phyloP scores from a whole-genome alignment of 495 filamentous ascomycete genomes.

The Aspergillus cristatus region DNA sequence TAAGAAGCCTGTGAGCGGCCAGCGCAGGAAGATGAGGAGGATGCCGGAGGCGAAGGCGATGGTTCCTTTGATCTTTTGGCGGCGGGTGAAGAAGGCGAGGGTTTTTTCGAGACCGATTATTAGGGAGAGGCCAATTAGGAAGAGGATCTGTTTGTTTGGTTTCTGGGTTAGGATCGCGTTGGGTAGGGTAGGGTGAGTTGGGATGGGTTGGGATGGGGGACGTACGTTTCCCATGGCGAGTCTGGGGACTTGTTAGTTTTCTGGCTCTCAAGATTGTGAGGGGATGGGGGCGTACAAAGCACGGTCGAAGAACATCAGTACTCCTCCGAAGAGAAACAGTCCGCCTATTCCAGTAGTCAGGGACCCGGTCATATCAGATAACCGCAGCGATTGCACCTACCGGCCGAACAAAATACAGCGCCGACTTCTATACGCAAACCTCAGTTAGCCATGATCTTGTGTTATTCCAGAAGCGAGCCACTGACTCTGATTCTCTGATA shows the following conservation, averaged over 20 bases:
- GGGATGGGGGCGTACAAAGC: constrained; percentile 55
- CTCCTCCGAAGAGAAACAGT: constrained; percentile 87
- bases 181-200: constrained; percentile 1
- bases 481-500: constrained; percentile 92
- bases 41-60: constrained; percentile 83
- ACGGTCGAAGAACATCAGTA: constrained; percentile 94
- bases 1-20: constrained; percentile 80
- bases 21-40: constrained; percentile 72
- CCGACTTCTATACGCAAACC: constrained; percentile 64
- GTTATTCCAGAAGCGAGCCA: constrained; percentile 3
- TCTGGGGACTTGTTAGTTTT: constrained; percentile 20
- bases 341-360: constrained; percentile 46
- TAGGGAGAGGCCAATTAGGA: constrained; percentile 88
- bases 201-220: background rate
- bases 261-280: background rate
- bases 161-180: constrained; percentile 3
- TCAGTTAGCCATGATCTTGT: background rate
- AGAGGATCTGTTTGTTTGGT: constrained; percentile 63
- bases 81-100: constrained; percentile 82
- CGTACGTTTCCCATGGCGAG: constrained; percentile 83
- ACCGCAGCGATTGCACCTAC: constrained; percentile 48
- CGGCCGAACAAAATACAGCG: constrained; percentile 89
- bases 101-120: constrained; percentile 94
- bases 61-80: constrained; percentile 85
- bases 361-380: background rate